Evolutionary conservation across 805 yeast genomes (phyloP), one percentile per base, ranked within the genome.

Genomic region (Suhomyces kilbournensis): DNA sequence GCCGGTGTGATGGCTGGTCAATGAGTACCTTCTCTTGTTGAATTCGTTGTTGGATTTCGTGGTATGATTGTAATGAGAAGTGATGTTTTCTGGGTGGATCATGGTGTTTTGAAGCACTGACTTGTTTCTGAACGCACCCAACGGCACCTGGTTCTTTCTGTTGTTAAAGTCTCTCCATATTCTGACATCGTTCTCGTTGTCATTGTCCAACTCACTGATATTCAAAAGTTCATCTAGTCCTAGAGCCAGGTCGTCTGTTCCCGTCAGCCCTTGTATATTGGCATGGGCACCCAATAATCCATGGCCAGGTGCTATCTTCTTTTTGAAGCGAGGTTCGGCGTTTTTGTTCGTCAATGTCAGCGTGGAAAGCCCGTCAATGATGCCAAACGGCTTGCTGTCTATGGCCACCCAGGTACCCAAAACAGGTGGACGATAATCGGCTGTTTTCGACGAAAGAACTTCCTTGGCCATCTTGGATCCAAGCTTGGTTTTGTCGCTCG

Each of bases 331-430:
- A 49, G 60, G 63, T 55, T 59, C 60, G 4, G 53, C 46, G 15
- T 43, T 39, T 30, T 45, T 50, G 22, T 45, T 32, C 17, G 53
- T 57, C 56, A 93, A 73, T 1, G 96, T 86, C 51, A 97, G 79
- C 0, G 98, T 94, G 0, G 96, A 85, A 28, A 90, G 78, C 4
- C 99, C 99, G 67, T 93, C 98, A 63, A 93, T 93, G 53, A 93
- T 90, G 20, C 97, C 96, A 68, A 88, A 90, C 1, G 97, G 97
- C 61, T 90, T 85, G 48, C 82, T 82, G 44, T 76, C 81, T 48
- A 86, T 82, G 5, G 96, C 86, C 34, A 87, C 84, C 96, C 97
- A 93, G 2, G 96, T 86, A 0, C 97, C 98, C 53, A 93, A 75
- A 25, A 89, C 81, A 2, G 99, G 99, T 4, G 98, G 97, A 50